phyloP scores from a whole-genome alignment of 2,329 filamentous ascomycete genomes.

The Elsinoe necatrix region DNA sequence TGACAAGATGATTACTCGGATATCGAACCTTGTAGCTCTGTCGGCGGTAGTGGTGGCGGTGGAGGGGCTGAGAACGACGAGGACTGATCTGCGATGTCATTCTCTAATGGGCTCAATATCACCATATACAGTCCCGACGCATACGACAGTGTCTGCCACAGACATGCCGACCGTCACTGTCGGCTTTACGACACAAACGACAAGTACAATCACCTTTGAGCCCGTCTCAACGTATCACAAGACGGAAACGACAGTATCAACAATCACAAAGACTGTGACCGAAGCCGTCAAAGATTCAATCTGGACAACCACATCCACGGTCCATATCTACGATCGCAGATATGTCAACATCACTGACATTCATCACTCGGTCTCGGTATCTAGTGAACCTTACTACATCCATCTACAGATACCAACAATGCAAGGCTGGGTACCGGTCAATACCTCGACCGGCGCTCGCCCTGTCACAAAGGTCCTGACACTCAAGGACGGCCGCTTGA shows the following conservation, averaged over 20 bases:
- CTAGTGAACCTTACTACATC: not conserved
- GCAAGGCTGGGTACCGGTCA: constrained; percentile 9
- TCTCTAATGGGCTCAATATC: constrained; percentile 1
- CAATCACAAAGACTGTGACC: constrained; percentile 13
- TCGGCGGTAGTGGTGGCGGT: not conserved
- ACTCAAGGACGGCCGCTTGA: not conserved
- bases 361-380: not conserved
- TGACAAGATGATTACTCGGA: constrained; percentile 1
- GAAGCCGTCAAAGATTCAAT: not conserved
- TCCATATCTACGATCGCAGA: constrained; percentile 2
- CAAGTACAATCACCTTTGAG: not conserved
- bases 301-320: constrained; percentile 11
- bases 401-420: constrained; percentile 6
- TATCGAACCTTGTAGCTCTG: not conserved
- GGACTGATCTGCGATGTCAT: constrained; percentile 8
- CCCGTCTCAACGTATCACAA: constrained; percentile 2
- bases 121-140: constrained; percentile 3
- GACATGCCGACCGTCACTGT: constrained; percentile 3
- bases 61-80: not conserved
- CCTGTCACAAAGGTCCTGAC: not conserved
- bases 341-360: constrained; percentile 10
- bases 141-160: not conserved
- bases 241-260: constrained; percentile 11
- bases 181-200: constrained; percentile 4
- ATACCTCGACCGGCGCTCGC: not conserved